Percentiles rank a stretch among this genome's conserved stretches.
phyloP scores from a whole-genome alignment of 495 filamentous ascomycete genomes.

The Parachaetomium inaequale region DNA sequence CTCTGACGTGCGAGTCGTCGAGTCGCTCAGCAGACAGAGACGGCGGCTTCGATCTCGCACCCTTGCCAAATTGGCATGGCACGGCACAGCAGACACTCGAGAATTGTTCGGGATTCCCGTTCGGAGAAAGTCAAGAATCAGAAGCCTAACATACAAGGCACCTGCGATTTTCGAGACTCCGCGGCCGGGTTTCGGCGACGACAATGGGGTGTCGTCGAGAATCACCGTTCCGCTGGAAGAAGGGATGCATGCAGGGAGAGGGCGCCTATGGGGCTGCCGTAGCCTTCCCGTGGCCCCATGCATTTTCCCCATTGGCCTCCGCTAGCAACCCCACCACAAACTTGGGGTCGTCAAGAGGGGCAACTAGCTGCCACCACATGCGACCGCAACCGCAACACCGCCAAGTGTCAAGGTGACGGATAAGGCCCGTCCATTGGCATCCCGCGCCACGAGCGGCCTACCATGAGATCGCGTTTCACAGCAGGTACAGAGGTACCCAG shows the following conservation, averaged over 20 bases:
- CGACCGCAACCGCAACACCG: not conserved
- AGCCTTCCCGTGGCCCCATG: conserved; percentile 21
- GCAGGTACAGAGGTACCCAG: not conserved
- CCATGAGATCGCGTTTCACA: conserved; percentile 5
- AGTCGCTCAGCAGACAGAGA: no score
- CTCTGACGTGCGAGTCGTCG: no score
- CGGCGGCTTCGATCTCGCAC: no score
- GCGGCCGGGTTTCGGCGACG: not conserved
- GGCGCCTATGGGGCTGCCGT: conserved; percentile 10
- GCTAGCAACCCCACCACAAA: conserved; percentile 5
- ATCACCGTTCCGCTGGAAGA: not conserved
- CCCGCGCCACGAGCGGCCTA: not conserved
- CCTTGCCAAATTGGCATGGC: no score
- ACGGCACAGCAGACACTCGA: no score
- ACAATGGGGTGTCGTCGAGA: not conserved
- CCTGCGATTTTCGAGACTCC: not conserved
- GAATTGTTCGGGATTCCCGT: no score
- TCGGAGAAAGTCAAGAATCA: no score
- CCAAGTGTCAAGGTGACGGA: not conserved
- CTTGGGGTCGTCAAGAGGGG: not conserved
- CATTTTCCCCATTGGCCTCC: conserved; percentile 27
- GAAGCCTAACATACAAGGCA: no score
- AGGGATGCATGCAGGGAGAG: not conserved
- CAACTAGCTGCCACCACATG: not conserved
- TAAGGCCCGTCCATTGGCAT: not conserved